Base-by-base conservation (phyloP, 495 filamentous ascomycete genomes). In the Sordaria brevicollis region DNA sequence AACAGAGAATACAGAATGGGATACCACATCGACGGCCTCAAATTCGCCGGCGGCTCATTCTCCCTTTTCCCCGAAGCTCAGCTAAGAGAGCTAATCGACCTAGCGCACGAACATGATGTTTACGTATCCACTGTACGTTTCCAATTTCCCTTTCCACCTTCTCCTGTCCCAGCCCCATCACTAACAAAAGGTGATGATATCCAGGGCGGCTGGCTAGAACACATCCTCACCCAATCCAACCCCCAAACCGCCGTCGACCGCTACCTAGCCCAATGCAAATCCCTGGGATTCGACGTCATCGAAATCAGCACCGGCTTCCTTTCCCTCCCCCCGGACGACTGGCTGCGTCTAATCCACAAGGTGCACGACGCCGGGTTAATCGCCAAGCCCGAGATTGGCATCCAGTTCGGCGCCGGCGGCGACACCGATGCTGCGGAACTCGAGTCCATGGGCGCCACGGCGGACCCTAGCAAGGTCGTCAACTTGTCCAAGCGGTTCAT, bases 381-480 rank as follows among this genome's bases (percentile, higher is more conserved):
- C 68, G 80, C 86, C n/a, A 88, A 88, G 71, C 87, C 86, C 2
- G 86, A 88, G 69, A 74, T 88, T 25, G 86, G 86, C 3, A 87
- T 89, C 67, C 86, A 88, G 68, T 88, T 88, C 70, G 87, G 86
- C 34, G 86, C 86, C 6, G 86, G 86, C 3, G 87, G 87, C 19
- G 87, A 88, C 67, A 88, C 87, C 1, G 73, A 78, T 15, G 81
- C 84, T 0, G 74, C 79, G 11, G 83, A 79, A 36, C 79, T 88
- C 21, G 82, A 83, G 75, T 77, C 78, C 4, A 79, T 86, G 19
- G 85, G 84, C 11, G 66, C 43, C 7, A 85, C 85, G 19, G 83
- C 82, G n/a, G 86, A 87, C 41, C 82, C 84, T 1, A 76, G 76
- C 7, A 86, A 84, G 68, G 73, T 88, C 21, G 76, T 88, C 2